Conservation (phyloP, 192 early-diverging fungal species). For the Mortierella hygrophila region DNA sequence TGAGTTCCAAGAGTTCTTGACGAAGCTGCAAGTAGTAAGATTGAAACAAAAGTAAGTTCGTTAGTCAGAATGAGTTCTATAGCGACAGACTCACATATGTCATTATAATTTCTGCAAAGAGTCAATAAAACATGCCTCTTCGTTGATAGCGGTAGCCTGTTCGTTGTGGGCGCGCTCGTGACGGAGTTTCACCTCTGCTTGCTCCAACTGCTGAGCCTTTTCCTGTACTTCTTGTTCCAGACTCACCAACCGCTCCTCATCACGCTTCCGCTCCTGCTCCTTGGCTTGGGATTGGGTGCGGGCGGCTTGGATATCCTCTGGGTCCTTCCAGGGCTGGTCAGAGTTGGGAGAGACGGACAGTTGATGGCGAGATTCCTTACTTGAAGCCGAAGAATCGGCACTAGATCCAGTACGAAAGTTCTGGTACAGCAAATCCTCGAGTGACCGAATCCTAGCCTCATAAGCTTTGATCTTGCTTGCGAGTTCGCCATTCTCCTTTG, state of each 20-base stretch:
- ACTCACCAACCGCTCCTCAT: constrained; percentile 21
- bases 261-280: constrained; percentile 24
- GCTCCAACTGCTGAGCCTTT: constrained; percentile 17
- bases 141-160: constrained; percentile 16
- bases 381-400: constrained; percentile 25
- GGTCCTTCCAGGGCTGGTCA: constrained; percentile 40
- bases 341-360: neutral
- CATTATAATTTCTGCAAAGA: neutral
- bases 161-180: constrained; percentile 20
- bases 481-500: constrained; percentile 42
- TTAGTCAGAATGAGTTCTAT: neutral
- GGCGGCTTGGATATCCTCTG: constrained; percentile 34
- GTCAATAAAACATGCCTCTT: constrained; percentile 23
- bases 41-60: neutral
- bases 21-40: constrained; percentile 16
- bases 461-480: constrained; percentile 49
- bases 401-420: constrained; percentile 45
- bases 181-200: constrained; percentile 20
- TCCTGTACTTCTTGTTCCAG: constrained; percentile 43
- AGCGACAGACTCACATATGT: too few species aligned
- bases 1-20: constrained; percentile 42
- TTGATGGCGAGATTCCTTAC: constrained; percentile 40
- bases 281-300: constrained; percentile 28
- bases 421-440: constrained; percentile 57
- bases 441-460: constrained; percentile 56